Conservation (phyloP, 2,329 filamentous ascomycete genomes). For the Tolypocladium amazonense region DNA sequence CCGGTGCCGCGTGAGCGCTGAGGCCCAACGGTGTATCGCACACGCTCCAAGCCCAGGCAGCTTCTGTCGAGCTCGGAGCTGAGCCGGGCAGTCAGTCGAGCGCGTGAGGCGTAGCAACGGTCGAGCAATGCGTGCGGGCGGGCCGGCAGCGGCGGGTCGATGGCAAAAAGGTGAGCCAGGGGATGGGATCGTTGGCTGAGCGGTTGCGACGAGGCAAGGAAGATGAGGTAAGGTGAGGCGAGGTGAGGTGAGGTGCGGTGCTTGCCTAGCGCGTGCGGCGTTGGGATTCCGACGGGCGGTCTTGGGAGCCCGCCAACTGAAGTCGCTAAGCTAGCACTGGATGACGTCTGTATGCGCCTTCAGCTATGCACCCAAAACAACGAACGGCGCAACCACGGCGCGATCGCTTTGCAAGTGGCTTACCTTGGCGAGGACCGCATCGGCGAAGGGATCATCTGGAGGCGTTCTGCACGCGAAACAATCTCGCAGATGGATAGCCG, state of each 20-base stretch:
- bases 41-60: neutral
- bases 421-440: neutral
- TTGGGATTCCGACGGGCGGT: neutral
- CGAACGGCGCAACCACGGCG: no score
- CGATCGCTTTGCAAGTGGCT: neutral
- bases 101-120: neutral
- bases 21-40: neutral
- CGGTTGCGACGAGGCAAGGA: neutral
- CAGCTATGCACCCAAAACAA: neutral
- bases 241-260: neutral
- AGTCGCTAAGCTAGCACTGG: neutral
- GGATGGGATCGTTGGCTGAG: neutral
- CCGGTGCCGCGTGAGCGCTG: neutral
- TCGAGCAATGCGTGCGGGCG: neutral
- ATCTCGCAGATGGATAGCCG: neutral
- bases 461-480: no score
- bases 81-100: neutral
- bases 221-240: neutral
- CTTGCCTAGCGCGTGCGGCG: neutral
- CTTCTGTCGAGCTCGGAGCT: neutral
- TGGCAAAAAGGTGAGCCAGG: neutral
- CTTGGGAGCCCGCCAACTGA: neutral
- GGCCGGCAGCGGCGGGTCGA: neutral
- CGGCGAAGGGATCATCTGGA: no score
- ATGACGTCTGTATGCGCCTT: conserved; percentile 1